These are phyloP conservation scores for Pluteus cervinus DNA, from an alignment of 768 basidiomycete genomes.

Conservation along the genomic window DNA sequence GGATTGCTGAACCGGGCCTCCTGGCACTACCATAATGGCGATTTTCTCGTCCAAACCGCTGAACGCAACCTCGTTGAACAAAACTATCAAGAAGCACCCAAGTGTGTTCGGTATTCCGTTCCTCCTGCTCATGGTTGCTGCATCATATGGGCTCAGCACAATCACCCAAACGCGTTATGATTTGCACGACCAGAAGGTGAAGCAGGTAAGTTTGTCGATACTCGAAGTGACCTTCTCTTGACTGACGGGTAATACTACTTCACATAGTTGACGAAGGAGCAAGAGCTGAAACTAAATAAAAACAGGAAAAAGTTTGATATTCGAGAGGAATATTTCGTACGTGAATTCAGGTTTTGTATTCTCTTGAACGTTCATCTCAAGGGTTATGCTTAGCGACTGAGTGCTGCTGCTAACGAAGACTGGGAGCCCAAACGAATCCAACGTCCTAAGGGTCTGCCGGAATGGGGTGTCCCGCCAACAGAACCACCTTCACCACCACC, in stretches of 20 bases:
- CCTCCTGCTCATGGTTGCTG: constrained; percentile 74
- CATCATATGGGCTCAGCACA: constrained; percentile 75
- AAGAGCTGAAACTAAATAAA: constrained; percentile 68
- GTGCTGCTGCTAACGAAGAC: constrained; percentile 54
- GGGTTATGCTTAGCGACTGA: constrained; percentile 47
- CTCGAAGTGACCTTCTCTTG: background rate
- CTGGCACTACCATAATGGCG: too few relatives aligned
- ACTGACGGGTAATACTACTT: background rate
- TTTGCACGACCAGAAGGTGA: constrained; percentile 73
- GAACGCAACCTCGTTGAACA: constrained; percentile 32
- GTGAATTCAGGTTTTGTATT: constrained; percentile 27
- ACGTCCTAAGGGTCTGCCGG: constrained; percentile 82
- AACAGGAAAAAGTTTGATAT: constrained; percentile 83
- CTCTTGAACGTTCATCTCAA: background rate
- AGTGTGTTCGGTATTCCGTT: constrained; percentile 84
- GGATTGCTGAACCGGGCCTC: too few relatives aligned
- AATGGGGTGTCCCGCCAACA: constrained; percentile 85
- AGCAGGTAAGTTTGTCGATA: constrained; percentile 51
- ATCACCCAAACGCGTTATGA: constrained; percentile 94
- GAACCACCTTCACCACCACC: constrained; percentile 31
- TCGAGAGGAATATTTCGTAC: constrained; percentile 92
- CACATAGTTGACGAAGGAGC: constrained; percentile 61
- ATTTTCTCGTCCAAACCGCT: constrained; percentile 45
- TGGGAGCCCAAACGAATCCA: constrained; percentile 87
- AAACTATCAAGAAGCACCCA: constrained; percentile 52